Evolutionary conservation across 2,329 filamentous ascomycete genomes (phyloP).

Genomic region (Raffaelea deltoideospora): DNA sequence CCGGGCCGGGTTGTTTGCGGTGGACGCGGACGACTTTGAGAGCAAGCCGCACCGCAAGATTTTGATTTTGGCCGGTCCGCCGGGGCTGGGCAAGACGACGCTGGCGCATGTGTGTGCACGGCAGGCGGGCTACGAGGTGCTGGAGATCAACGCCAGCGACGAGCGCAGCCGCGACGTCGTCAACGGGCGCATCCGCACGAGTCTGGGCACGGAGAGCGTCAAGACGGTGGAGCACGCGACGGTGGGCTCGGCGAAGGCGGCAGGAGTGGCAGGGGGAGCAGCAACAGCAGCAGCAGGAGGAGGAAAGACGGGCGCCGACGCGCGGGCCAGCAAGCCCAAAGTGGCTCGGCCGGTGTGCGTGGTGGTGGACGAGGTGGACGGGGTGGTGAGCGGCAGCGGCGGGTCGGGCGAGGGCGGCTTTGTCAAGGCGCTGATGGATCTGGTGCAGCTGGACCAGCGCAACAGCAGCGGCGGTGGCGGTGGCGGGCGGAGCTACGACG

Average conservation of each 20-base stretch:
- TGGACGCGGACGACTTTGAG: no score
- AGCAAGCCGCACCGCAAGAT: conserved; percentile 73
- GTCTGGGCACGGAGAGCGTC: conserved; percentile 86
- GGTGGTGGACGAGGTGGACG: conserved; percentile 92
- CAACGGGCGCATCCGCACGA: conserved; percentile 78
- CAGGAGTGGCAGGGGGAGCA: neutral
- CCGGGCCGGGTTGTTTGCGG: no score
- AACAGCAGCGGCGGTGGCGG: conserved; percentile 34
- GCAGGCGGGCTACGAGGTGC: conserved; percentile 89
- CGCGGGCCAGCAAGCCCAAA: conserved; percentile 43
- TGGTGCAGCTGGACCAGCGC: conserved; percentile 74
- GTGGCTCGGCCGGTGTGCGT: conserved; percentile 80
- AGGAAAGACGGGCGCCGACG: neutral
- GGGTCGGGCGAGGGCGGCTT: conserved; percentile 80
- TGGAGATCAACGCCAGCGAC: conserved; percentile 97
- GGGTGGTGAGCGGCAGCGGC: conserved; percentile 69
- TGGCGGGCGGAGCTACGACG: conserved; percentile 7
- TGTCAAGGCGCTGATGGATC: conserved; percentile 83
- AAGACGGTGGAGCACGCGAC: conserved; percentile 49
- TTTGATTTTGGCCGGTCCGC: conserved; percentile 76
- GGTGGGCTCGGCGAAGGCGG: conserved; percentile 17
- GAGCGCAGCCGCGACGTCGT: conserved; percentile 84
- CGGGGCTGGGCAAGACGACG: conserved; percentile 90
- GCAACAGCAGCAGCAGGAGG: neutral
- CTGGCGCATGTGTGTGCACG: conserved; percentile 88